Conservation (phyloP, 2,329 filamentous ascomycete genomes). For the Mollisiaceae sp. region DNA sequence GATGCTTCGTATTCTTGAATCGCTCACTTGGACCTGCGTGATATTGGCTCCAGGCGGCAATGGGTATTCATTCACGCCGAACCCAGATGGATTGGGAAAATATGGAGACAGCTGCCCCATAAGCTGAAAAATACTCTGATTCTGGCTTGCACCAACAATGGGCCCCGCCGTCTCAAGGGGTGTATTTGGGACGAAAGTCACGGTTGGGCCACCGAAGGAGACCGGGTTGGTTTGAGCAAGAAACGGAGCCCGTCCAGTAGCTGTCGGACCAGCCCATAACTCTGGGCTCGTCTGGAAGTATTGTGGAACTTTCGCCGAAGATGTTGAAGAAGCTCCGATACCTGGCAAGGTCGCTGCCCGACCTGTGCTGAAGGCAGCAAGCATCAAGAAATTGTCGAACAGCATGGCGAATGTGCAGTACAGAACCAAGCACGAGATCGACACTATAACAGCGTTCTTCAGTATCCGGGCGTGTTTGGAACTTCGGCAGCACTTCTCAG, state of each 20-base stretch:
- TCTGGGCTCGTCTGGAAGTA: constrained; percentile 68
- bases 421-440: constrained; percentile 11
- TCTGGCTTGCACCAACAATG: constrained; percentile 63
- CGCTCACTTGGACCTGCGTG: constrained; percentile 61
- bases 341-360: constrained; percentile 10
- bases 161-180: constrained; percentile 75
- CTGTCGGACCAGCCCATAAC: constrained; percentile 67
- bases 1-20: too few species aligned
- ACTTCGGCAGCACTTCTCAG: background rate
- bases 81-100: constrained; percentile 68
- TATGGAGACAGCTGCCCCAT: constrained; percentile 75
- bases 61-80: constrained; percentile 75
- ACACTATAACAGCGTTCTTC: constrained; percentile 14
- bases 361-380: constrained; percentile 17
- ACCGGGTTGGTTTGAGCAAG: constrained; percentile 73
- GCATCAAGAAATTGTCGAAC: constrained; percentile 22
- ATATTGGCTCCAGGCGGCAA: constrained; percentile 71
- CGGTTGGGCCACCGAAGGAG: constrained; percentile 59
- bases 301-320: constrained; percentile 56
- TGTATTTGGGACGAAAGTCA: constrained; percentile 68
- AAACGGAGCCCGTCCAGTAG: constrained; percentile 73
- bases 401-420: constrained; percentile 33
- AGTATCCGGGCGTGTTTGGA: constrained; percentile 14
- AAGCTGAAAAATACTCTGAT: constrained; percentile 71
- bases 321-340: background rate